Conservation (phyloP, 2,329 filamentous ascomycete species). For the Amphichorda felina region DNA sequence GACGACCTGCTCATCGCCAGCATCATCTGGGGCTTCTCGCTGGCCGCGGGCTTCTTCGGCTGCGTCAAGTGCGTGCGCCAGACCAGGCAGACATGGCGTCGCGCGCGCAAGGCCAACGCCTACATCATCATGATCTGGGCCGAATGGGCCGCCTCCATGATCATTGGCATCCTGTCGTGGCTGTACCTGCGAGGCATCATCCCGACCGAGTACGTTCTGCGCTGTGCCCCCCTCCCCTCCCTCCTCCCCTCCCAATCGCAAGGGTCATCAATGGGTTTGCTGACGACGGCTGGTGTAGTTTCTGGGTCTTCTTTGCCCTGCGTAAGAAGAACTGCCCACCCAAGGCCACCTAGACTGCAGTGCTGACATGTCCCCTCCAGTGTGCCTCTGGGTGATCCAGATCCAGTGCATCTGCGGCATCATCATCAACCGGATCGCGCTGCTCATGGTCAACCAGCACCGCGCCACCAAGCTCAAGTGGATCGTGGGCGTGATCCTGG, state of each 20-base stretch:
- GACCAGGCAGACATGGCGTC: constrained; percentile 16
- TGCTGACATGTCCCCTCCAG: background rate
- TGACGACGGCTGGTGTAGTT: background rate
- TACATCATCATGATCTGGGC: constrained; percentile 29
- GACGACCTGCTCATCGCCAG: constrained; percentile 21
- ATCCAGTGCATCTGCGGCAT: constrained; percentile 40
- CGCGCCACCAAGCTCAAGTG: constrained; percentile 28
- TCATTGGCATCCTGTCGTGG: constrained; percentile 22
- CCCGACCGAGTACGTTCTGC: background rate
- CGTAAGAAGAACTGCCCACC: background rate
- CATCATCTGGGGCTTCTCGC: constrained; percentile 22
- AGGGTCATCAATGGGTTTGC: background rate
- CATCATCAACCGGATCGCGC: constrained; percentile 38
- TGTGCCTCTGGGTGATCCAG: constrained; percentile 23
- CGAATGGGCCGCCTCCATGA: constrained; percentile 19
- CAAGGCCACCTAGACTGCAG: background rate
- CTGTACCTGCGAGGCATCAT: constrained; percentile 20
- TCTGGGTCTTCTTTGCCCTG: background rate
- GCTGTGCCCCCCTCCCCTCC: background rate
- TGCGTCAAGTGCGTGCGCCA: constrained; percentile 21
- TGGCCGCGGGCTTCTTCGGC: constrained; percentile 21
- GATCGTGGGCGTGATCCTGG: constrained; percentile 29
- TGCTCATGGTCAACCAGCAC: constrained; percentile 27
- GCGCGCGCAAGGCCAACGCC: constrained; percentile 17
- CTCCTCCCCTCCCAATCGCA: background rate